A percentile compares a stretch with the other conserved stretches of the same genome.
Evolutionary conservation across 1,284 basidiomycete genomes (phyloP).

Genomic region (Moniliophthora roreri): DNA sequence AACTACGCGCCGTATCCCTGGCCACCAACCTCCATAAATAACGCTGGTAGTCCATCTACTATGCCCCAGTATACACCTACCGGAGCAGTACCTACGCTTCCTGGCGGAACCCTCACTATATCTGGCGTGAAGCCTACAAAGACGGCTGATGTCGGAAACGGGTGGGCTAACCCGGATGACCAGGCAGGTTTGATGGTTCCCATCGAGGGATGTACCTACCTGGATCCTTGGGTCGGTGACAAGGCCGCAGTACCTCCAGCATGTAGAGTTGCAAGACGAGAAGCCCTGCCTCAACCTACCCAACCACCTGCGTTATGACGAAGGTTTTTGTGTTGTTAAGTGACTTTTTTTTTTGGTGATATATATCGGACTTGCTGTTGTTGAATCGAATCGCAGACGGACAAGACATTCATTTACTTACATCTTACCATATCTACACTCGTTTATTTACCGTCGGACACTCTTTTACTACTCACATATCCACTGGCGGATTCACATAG

Average conservation of each 20-base stretch:
- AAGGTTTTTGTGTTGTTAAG: too few relatives aligned
- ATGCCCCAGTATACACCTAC: conserved; percentile 70
- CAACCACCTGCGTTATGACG: too few relatives aligned
- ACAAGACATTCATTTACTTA: too few relatives aligned
- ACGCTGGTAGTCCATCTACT: conserved; percentile 35
- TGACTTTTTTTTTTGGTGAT: too few relatives aligned
- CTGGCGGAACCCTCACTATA: background rate
- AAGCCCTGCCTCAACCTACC: too few relatives aligned
- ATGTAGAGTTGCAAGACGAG: too few relatives aligned
- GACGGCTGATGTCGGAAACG: conserved; percentile 1
- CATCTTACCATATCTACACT: too few relatives aligned
- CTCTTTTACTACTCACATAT: too few relatives aligned
- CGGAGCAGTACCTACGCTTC: conserved; percentile 30
- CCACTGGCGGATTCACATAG: too few relatives aligned
- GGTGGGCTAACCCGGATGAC: background rate
- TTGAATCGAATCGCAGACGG: too few relatives aligned
- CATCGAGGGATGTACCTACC: background rate
- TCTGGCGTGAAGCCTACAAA: background rate
- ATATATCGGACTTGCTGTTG: too few relatives aligned
- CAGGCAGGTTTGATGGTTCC: background rate
- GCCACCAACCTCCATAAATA: conserved; percentile 59
- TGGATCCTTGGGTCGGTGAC: conserved; percentile 1
- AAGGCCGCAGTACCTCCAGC: background rate
- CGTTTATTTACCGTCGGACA: too few relatives aligned
- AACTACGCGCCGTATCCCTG: conserved; percentile 48